phyloP scores from a whole-genome alignment of 1,284 basidiomycete genomes.

The Trametes versicolor region DNA sequence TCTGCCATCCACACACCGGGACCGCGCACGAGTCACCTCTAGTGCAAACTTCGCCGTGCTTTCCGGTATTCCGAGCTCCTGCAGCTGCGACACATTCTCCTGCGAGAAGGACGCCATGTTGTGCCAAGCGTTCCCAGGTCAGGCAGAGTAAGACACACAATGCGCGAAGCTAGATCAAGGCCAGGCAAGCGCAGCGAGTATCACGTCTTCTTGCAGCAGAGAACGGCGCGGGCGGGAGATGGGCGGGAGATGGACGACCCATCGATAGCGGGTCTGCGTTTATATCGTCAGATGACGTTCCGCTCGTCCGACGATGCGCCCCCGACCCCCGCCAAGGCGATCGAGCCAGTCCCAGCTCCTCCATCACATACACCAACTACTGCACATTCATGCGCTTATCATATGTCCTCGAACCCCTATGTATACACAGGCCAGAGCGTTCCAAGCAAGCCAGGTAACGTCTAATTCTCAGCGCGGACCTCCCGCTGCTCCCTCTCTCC shows the following conservation, averaged over 20 bases:
- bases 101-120: conserved; percentile 66
- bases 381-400: not conserved
- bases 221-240: conserved; percentile 7
- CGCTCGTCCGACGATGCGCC: conserved; percentile 13
- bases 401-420: not conserved
- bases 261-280: conserved; percentile 10
- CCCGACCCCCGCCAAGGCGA: conserved; percentile 12
- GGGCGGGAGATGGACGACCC: conserved; percentile 8
- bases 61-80: conserved; percentile 73
- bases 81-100: conserved; percentile 80
- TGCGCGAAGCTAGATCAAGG: not conserved
- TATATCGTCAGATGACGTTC: conserved; percentile 9
- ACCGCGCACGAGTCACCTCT: conserved; percentile 25
- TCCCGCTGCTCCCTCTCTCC: not conserved
- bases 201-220: conserved; percentile 3
- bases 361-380: not conserved
- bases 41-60: conserved; percentile 24
- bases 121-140: conserved; percentile 5
- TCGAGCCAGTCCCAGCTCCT: conserved; percentile 1
- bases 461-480: not conserved
- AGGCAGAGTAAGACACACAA: not conserved
- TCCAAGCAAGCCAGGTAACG: not conserved
- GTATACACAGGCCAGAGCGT: not conserved
- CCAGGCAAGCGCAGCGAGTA: conserved; percentile 4
- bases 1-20: not conserved